Conservation (phyloP, 2,329 filamentous ascomycete genomes). For the Diaporthe helianthi region DNA sequence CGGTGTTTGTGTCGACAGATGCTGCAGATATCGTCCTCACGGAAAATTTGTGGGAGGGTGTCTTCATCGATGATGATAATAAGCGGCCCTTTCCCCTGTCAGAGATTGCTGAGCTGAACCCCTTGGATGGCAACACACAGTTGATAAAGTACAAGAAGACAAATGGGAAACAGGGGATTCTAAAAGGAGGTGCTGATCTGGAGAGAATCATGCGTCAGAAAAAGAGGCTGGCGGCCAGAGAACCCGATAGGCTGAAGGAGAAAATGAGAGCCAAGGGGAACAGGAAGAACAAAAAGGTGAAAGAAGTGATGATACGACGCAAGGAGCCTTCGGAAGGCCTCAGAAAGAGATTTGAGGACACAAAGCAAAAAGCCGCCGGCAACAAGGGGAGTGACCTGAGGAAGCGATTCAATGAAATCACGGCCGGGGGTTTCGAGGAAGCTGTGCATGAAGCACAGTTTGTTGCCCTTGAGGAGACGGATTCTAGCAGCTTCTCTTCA, state of each 20-base stretch:
- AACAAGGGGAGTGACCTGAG: not conserved
- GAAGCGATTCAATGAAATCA: not conserved
- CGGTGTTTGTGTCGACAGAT: not conserved
- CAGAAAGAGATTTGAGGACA: not conserved
- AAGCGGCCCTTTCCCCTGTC: not conserved
- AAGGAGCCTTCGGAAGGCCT: not conserved
- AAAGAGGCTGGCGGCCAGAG: slow-evolving; percentile 2
- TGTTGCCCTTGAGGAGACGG: not conserved
- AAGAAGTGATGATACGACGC: slow-evolving; percentile 27
- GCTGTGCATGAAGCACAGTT: not conserved
- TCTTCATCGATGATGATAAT: not conserved
- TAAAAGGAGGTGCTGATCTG: not conserved
- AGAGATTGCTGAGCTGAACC: not conserved
- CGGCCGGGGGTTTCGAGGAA: not conserved
- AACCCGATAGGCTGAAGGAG: not conserved
- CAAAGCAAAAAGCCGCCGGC: not conserved
- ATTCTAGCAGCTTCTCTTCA: not conserved
- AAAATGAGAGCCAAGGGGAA: not conserved
- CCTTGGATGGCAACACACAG: rapidly evolving
- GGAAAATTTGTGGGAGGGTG: not conserved
- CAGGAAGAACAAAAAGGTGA: slow-evolving; percentile 23
- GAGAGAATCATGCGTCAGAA: slow-evolving; percentile 22
- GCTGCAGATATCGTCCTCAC: not conserved
- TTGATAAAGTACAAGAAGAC: not conserved
- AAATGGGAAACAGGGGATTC: not conserved